Evolutionary conservation across 768 basidiomycete genomes (phyloP).

Genomic region (Leucocoprinus birnbaumii): DNA sequence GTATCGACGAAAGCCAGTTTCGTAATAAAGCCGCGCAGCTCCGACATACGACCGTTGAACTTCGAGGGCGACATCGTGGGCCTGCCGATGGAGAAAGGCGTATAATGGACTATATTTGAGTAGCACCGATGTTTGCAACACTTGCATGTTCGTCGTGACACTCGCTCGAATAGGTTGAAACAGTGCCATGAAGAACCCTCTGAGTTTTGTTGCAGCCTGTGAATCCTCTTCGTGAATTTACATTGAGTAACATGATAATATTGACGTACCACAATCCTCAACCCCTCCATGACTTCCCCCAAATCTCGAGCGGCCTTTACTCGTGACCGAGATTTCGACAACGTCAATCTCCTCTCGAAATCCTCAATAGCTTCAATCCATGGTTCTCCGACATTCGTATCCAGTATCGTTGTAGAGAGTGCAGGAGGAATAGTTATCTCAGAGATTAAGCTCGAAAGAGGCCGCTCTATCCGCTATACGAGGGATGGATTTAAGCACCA

Average conservation of each 20-base stretch:
- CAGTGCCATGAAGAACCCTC: conserved; percentile 79
- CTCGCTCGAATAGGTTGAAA: conserved; percentile 80
- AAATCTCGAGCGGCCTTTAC: conserved; percentile 88
- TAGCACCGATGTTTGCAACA: conserved; percentile 85
- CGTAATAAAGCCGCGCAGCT: conserved; percentile 87
- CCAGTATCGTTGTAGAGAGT: conserved; percentile 74
- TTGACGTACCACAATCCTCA: conserved; percentile 77
- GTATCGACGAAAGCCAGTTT: conserved; percentile 93
- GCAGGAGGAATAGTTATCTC: conserved; percentile 83
- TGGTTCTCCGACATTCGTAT: conserved; percentile 80
- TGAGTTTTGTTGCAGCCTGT: conserved; percentile 87
- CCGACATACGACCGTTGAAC: conserved; percentile 84
- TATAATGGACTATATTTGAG: conserved; percentile 82
- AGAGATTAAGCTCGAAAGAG: conserved; percentile 75
- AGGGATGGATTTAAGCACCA: conserved; percentile 5
- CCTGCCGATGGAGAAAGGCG: conserved; percentile 82
- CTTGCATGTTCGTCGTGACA: conserved; percentile 90
- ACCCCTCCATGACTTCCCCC: conserved; percentile 78
- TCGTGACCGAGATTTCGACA: conserved; percentile 67
- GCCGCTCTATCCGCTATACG: conserved; percentile 80
- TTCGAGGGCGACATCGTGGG: conserved; percentile 78
- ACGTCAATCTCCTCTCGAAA: conserved; percentile 72
- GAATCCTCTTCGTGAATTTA: neutral
- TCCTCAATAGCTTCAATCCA: conserved; percentile 85
- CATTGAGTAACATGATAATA: neutral